These are phyloP conservation scores for Aphanomyces invadans DNA, from an alignment of 352 stramenopile species.

Conservation along the genomic window DNA sequence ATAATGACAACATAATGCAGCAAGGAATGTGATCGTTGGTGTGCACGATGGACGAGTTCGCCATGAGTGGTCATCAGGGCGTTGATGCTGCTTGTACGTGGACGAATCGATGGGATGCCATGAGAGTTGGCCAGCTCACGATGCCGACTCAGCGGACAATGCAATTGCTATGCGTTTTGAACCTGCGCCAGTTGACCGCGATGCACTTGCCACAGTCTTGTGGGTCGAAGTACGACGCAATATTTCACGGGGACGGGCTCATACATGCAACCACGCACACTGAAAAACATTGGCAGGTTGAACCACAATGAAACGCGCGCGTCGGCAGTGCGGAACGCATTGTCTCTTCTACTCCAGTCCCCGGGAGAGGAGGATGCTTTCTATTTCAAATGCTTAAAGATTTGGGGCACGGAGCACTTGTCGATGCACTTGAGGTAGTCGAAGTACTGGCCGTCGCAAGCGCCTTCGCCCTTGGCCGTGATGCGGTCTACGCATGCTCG, in stretches of 20 bases:
- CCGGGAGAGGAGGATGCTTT: conserved; percentile 6
- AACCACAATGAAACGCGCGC: too few relatives aligned
- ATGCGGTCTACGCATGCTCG: conserved; percentile 88
- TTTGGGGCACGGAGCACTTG: conserved; percentile 91
- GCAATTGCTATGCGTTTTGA: too few relatives aligned
- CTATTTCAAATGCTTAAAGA: conserved; percentile 94
- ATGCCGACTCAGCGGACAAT: too few relatives aligned
- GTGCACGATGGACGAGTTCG: too few relatives aligned
- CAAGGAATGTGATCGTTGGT: too few relatives aligned
- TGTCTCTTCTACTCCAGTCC: neutral
- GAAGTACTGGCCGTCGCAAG: conserved; percentile 94
- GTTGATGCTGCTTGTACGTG: neutral
- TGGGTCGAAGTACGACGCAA: too few relatives aligned
- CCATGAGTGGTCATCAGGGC: too few relatives aligned
- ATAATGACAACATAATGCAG: neutral
- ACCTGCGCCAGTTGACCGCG: too few relatives aligned
- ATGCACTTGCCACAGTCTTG: too few relatives aligned
- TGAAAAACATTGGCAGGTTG: neutral
- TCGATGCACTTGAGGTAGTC: conserved; percentile 93
- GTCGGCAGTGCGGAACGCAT: neutral
- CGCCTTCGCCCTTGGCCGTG: conserved; percentile 83
- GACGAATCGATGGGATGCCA: too few relatives aligned
- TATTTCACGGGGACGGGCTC: too few relatives aligned
- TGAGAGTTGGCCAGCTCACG: too few relatives aligned
- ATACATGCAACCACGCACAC: neutral